Percentiles rank a stretch among this genome's conserved stretches.
Evolutionary conservation across 108 stramenopile genomes (phyloP).

Genomic region (Craspedostauros australis): DNA sequence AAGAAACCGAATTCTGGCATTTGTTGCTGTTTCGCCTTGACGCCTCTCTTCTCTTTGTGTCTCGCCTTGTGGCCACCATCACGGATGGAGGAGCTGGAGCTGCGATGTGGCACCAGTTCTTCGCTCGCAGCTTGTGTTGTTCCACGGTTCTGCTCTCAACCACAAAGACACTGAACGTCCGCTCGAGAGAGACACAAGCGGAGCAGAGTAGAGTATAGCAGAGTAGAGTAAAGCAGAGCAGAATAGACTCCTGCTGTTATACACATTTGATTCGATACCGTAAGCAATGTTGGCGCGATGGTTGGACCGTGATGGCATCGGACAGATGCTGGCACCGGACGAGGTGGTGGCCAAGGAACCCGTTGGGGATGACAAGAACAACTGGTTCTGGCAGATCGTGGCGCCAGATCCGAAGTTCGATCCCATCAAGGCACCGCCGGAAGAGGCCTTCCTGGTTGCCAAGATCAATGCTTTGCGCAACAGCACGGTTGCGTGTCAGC

Average conservation of each 20-base stretch:
- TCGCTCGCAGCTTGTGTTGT: too few species aligned
- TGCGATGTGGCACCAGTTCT: too few species aligned
- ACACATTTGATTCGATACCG: too few species aligned
- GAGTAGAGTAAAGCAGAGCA: slow-evolving; percentile 1
- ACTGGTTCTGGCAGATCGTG: slow-evolving; percentile 33
- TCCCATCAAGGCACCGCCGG: slow-evolving; percentile 6
- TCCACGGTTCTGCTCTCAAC: too few species aligned
- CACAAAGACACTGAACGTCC: background rate
- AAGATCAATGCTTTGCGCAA: too few species aligned
- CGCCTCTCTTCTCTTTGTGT: too few species aligned
- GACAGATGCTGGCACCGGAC: slow-evolving; percentile 45
- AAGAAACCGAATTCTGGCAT: too few species aligned
- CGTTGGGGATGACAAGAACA: background rate
- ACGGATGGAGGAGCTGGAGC: too few species aligned
- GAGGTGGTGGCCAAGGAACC: slow-evolving; percentile 3
- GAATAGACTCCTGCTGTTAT: too few species aligned
- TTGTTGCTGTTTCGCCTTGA: too few species aligned
- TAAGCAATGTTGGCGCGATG: slow-evolving; percentile 26
- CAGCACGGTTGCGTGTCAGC: too few species aligned
- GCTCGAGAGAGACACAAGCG: background rate
- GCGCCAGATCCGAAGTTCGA: slow-evolving; percentile 46
- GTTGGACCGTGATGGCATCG: slow-evolving; percentile 36
- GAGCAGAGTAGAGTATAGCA: background rate
- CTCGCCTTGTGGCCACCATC: too few species aligned
- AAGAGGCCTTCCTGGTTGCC: background rate